Percentiles rank a stretch among this genome's conserved stretches.
Conservation (phyloP, 2,329 filamentous ascomycete genomes). For the Macrophomina phaseolina region DNA sequence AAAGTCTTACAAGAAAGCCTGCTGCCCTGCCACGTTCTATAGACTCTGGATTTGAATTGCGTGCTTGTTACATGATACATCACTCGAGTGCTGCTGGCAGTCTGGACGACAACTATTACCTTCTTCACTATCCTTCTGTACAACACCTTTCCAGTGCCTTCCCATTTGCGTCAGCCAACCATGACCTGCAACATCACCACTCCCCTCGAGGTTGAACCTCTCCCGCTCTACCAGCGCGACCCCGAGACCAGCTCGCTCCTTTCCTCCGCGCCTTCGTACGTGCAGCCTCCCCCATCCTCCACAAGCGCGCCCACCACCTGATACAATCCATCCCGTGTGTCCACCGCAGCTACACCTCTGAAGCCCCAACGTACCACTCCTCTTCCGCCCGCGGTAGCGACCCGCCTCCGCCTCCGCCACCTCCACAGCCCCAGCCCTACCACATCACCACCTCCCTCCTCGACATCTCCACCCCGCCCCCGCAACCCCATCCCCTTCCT, state of each 20-base stretch:
- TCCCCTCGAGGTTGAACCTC: conserved; percentile 36
- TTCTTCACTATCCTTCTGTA: not conserved
- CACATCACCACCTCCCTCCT: conserved; percentile 24
- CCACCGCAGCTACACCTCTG: conserved; percentile 52
- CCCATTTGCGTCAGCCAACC: conserved; percentile 8
- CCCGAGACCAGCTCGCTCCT: conserved; percentile 71
- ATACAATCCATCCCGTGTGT: not conserved
- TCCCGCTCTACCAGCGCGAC: conserved; percentile 51
- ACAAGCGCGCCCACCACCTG: not conserved
- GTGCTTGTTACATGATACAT: conserved; percentile 5
- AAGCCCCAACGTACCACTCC: conserved; percentile 66
- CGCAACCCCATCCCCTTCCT: conserved; percentile 13
- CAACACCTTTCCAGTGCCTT: not conserved
- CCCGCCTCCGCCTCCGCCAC: not conserved
- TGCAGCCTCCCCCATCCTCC: not conserved
- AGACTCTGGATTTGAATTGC: conserved; percentile 8
- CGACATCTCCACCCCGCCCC: conserved; percentile 21
- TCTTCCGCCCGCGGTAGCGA: conserved; percentile 54
- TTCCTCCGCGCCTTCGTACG: conserved; percentile 71
- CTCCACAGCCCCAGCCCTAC: conserved; percentile 9
- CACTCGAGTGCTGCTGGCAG: conserved; percentile 13
- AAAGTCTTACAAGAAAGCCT: conserved; percentile 27
- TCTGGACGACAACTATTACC: not conserved
- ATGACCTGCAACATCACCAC: conserved; percentile 39
- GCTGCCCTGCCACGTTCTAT: not conserved